A percentile compares a stretch with the other conserved stretches of the same genome.
phyloP scores from a whole-genome alignment of 495 filamentous ascomycete species.

The Bacidia rubella region DNA sequence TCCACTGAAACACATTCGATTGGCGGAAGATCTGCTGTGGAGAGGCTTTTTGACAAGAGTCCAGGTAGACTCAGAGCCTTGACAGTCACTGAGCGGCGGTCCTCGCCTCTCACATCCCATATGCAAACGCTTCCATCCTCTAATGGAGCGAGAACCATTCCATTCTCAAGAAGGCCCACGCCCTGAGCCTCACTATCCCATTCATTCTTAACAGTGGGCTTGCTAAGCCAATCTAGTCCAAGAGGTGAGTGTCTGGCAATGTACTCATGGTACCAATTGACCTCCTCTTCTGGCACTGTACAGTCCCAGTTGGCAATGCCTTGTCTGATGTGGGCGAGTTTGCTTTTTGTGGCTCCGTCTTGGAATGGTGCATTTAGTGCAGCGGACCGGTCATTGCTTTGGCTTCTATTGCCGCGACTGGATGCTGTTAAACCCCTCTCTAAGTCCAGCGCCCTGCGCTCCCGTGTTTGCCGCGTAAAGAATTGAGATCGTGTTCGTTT shows the following conservation, averaged over 20 bases:
- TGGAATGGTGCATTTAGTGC: too few relatives aligned
- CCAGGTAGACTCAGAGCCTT: neutral
- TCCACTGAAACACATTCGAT: conserved; percentile 79
- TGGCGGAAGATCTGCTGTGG: too few relatives aligned
- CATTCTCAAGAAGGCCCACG: conserved; percentile 45
- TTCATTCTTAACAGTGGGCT: conserved; percentile 36
- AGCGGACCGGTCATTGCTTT: too few relatives aligned
- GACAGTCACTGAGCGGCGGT: neutral
- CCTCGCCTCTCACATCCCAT: conserved; percentile 67
- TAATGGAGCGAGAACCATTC: conserved; percentile 61
- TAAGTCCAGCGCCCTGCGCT: neutral
- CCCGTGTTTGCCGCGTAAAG: neutral
- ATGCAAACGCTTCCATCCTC: conserved; percentile 77
- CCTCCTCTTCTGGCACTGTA: conserved; percentile 47
- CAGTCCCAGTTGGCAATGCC: conserved; percentile 67
- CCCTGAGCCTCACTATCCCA: conserved; percentile 41
- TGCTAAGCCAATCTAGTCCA: conserved; percentile 52
- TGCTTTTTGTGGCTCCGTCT: too few relatives aligned
- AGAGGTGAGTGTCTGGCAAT: conserved; percentile 68
- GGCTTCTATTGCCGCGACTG: neutral
- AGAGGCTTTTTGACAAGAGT: neutral
- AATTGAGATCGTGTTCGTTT: neutral
- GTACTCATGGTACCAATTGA: conserved; percentile 81
- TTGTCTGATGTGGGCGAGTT: too few relatives aligned
- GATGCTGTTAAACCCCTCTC: neutral